Conservation (phyloP, 768 basidiomycete genomes). For the Kockovaella imperatae region DNA sequence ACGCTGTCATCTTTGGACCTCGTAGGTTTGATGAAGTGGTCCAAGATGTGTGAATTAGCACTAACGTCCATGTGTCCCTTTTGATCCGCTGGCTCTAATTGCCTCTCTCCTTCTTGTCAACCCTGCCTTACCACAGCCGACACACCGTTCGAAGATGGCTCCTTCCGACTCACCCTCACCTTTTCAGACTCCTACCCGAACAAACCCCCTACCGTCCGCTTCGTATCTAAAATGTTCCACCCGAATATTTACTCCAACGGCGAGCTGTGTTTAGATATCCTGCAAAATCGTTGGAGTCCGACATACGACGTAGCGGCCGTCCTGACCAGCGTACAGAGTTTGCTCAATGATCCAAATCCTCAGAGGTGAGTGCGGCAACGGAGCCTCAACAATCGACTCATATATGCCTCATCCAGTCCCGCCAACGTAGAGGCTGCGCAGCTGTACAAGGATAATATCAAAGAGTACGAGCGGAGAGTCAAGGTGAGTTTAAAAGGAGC, state of each 20-base stretch:
- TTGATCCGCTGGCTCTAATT: too few species aligned
- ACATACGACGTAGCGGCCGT: slow-evolving; percentile 99
- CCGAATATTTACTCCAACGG: slow-evolving; percentile 98
- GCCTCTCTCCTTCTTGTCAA: too few species aligned
- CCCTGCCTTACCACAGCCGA: slow-evolving; percentile 58
- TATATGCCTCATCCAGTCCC: slow-evolving; percentile 53
- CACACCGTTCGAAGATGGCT: slow-evolving; percentile 98
- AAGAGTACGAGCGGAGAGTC: slow-evolving; percentile 89
- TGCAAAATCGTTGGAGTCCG: slow-evolving; percentile 97
- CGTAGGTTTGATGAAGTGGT: too few species aligned
- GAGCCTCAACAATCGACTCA: neutral
- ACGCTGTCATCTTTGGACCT: slow-evolving; percentile 98
- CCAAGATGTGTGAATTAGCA: too few species aligned
- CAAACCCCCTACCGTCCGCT: slow-evolving; percentile 95
- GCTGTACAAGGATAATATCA: slow-evolving; percentile 94
- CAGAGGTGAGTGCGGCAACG: slow-evolving; percentile 51
- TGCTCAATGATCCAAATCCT: slow-evolving; percentile 96
- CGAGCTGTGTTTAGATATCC: slow-evolving; percentile 94
- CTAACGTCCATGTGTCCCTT: too few species aligned
- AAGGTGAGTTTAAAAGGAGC: slow-evolving; percentile 48
- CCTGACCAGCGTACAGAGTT: slow-evolving; percentile 87
- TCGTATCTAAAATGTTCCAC: slow-evolving; percentile 94
- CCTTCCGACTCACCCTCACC: slow-evolving; percentile 88
- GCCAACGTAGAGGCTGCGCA: slow-evolving; percentile 98
- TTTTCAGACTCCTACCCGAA: slow-evolving; percentile 99